phyloP scores from a whole-genome alignment of 2,329 filamentous ascomycete species.

The Apiospora arundinis region DNA sequence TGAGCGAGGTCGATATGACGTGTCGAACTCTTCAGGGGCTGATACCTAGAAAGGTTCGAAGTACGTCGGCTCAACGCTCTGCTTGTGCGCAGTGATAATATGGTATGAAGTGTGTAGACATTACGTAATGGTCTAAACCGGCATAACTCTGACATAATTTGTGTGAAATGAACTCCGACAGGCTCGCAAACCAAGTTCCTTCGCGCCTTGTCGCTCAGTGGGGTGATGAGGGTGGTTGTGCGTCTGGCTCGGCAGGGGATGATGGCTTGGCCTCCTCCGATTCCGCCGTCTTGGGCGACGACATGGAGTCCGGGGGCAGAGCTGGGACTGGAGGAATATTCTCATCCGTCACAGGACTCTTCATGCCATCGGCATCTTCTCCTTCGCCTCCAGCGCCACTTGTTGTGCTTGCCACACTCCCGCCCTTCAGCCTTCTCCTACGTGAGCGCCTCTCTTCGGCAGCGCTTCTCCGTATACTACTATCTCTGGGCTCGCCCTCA shows the following conservation, averaged over 20 bases:
- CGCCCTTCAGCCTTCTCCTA: conserved; percentile 40
- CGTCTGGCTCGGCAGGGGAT: neutral
- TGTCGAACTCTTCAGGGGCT: neutral
- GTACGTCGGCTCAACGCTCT: neutral
- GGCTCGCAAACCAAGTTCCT: neutral
- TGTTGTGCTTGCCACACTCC: conserved; percentile 30
- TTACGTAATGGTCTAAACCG: conserved; percentile 20
- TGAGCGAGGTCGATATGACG: neutral
- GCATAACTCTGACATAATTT: neutral
- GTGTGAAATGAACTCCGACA: conserved; percentile 12
- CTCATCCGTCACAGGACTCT: conserved; percentile 33
- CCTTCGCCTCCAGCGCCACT: conserved; percentile 30
- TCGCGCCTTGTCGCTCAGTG: neutral
- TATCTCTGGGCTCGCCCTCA: conserved; percentile 59
- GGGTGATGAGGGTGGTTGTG: neutral
- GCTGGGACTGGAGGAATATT: conserved; percentile 22
- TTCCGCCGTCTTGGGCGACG: conserved; percentile 1
- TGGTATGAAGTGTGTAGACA: conserved; percentile 21
- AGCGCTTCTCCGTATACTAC: conserved; percentile 63
- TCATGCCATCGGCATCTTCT: conserved; percentile 28
- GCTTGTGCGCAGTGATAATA: conserved; percentile 10
- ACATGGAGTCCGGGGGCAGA: neutral
- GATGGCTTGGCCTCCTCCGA: neutral
- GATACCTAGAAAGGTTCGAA: neutral
- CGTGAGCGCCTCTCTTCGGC: conserved; percentile 43